phyloP scores from a whole-genome alignment of 1,139 yeast species.

The Kodamaea ohmeri region DNA sequence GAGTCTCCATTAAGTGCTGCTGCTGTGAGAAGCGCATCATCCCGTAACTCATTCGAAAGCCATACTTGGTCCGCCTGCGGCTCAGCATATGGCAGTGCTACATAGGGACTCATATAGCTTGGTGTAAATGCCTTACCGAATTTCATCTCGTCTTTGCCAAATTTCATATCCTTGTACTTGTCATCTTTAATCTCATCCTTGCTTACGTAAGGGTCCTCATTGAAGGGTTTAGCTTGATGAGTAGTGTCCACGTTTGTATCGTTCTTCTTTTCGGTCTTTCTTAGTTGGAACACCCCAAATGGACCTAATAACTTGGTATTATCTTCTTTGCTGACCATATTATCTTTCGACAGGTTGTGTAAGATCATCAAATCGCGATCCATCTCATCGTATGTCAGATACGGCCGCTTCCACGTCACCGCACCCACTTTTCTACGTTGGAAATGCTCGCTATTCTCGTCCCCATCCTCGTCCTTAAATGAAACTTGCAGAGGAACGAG shows the following conservation, averaged over 20 bases:
- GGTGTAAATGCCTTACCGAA: no score
- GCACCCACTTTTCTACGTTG: slow-evolving; percentile 76
- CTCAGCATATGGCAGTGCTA: slow-evolving; percentile 7
- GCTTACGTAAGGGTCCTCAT: not conserved
- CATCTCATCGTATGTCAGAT: slow-evolving; percentile 77
- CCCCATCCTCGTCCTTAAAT: slow-evolving; percentile 19
- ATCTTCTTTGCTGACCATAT: slow-evolving; percentile 31
- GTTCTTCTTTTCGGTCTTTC: not conserved
- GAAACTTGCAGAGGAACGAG: slow-evolving; percentile 27
- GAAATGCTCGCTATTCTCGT: slow-evolving; percentile 42
- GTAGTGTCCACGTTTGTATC: not conserved
- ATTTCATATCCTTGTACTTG: no score
- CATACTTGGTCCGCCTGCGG: slow-evolving; percentile 45
- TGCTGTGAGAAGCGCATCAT: slow-evolving; percentile 70
- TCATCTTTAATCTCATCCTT: no score
- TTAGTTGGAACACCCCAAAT: slow-evolving; percentile 66
- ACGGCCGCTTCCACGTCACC: slow-evolving; percentile 65
- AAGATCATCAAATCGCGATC: slow-evolving; percentile 66
- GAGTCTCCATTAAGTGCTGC: slow-evolving; percentile 68
- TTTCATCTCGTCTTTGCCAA: no score
- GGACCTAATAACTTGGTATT: slow-evolving; percentile 70
- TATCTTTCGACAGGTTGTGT: slow-evolving; percentile 49
- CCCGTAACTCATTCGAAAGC: slow-evolving; percentile 68
- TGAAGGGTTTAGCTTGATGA: not conserved
- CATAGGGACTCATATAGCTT: slow-evolving; percentile 1